Evolutionary conservation across 345 rosid species (phyloP), one percentile per base, ranked within the genome.

Genomic region (Populus pruinosa): DNA sequence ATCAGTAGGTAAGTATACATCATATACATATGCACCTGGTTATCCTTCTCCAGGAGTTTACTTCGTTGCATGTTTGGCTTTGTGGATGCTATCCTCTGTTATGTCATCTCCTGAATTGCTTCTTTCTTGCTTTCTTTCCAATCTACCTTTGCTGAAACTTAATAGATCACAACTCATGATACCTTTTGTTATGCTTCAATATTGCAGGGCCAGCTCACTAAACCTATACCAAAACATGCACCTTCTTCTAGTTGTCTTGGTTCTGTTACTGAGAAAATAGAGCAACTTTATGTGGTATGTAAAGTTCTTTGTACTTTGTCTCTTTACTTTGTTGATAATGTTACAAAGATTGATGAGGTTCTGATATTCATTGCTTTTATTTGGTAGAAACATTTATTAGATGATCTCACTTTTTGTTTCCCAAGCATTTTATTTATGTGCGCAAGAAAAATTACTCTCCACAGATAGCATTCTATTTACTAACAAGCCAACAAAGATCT

Each of bases 251-350:
- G 74, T 59, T 78, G 78, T 67, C 74, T 79, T 56, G 74, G 68
- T 68, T 77, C 78, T 59, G 82, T 79, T 10, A 69, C 74, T 39
- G 74, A 79, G 77, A 79, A 79, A 69, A 79, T 74, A 20, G 82
- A 79, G 70, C 78, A 78, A 8, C 78, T 79, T 5, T 79, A 74
- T 39, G 49, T 41, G 82, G 82, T 74, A 59, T 36, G 21, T 49
- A 49, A 49, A 49, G 55, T 47, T 47, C 21, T 9, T 49, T 49
- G 55, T 5, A 49, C 55, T 49, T 17, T 5, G 7, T 49, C 55
- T 49, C 20, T 49, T 49, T 49, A 16, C 55, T 49, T 16, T 17
- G 55, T 18, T 49, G 55, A 49, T 49, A 49, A 49, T 49, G 21
- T 16, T 16, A 49, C 55, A 49, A 17, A 17, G 55, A 47, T 47